phyloP scores from a whole-genome alignment of 208 protist genomes.

The Trypanosoma caninum region DNA sequence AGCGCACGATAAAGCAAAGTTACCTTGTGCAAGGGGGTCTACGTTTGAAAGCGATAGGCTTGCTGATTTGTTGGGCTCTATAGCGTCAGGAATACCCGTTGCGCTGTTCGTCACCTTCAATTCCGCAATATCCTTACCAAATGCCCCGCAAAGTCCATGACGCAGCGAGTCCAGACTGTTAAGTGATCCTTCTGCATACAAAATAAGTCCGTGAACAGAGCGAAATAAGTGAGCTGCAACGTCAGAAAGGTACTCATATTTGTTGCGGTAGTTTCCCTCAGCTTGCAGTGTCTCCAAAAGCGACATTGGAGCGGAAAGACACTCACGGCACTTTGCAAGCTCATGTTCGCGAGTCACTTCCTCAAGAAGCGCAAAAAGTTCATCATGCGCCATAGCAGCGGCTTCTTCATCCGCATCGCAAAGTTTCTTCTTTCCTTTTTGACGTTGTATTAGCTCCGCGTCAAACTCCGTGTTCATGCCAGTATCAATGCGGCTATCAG shows the following conservation, averaged over 20 bases:
- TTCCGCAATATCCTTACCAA: not conserved
- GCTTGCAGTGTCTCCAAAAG: conserved; percentile 33
- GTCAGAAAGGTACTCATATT: conserved; percentile 39
- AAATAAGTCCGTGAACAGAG: conserved; percentile 43
- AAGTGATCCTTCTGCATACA: conserved; percentile 66
- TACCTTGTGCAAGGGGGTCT: not conserved
- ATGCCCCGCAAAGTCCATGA: conserved; percentile 28
- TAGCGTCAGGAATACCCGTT: no score
- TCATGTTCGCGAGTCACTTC: conserved; percentile 66
- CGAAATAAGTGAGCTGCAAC: conserved; percentile 49
- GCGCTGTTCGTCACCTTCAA: no score
- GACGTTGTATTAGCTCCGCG: not conserved
- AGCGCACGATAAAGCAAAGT: not conserved
- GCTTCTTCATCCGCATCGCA: not conserved
- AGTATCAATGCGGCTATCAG: conserved; percentile 4
- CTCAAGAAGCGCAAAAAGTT: conserved; percentile 65
- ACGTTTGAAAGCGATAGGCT: no score
- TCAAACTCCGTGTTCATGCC: conserved; percentile 1
- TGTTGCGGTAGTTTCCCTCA: conserved; percentile 22
- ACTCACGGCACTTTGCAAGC: conserved; percentile 57
- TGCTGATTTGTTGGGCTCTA: no score
- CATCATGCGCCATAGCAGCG: conserved; percentile 43
- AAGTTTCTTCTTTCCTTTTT: not conserved
- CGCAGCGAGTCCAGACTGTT: conserved; percentile 64
- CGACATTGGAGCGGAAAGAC: conserved; percentile 41